Conservation (phyloP, 768 basidiomycete genomes). For the Hydnum rufescens region DNA sequence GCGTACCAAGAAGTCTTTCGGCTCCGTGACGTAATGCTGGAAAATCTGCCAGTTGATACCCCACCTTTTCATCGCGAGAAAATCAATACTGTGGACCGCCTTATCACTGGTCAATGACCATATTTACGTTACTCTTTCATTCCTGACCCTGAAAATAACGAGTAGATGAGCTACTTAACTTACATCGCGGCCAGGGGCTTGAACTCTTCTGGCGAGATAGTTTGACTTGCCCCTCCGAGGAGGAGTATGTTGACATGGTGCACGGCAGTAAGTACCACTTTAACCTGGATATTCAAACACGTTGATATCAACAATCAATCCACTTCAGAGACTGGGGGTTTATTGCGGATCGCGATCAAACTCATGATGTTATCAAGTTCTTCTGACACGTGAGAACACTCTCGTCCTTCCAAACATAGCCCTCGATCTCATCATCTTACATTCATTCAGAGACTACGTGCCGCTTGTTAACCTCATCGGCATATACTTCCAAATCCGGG, state of each 20-base stretch:
- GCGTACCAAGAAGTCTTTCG: conserved; percentile 71
- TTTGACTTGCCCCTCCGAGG: conserved; percentile 77
- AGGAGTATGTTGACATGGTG: conserved; percentile 91
- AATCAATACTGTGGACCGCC: conserved; percentile 31
- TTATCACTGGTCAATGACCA: conserved; percentile 45
- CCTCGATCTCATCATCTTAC: not conserved
- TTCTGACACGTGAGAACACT: conserved; percentile 18
- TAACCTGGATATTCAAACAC: not conserved
- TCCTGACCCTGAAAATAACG: conserved; percentile 14
- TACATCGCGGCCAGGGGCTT: conserved; percentile 89
- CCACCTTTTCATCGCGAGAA: conserved; percentile 15
- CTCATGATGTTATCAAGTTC: conserved; percentile 69
- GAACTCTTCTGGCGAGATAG: conserved; percentile 92
- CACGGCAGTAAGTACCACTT: conserved; percentile 59
- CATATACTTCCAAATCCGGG: conserved; percentile 90
- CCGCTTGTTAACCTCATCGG: conserved; percentile 88
- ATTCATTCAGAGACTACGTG: conserved; percentile 50
- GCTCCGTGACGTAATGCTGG: conserved; percentile 21
- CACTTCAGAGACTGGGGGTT: conserved; percentile 71
- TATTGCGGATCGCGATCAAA: conserved; percentile 81
- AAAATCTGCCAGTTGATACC: conserved; percentile 12
- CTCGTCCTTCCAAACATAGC: not conserved
- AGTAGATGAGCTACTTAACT: conserved; percentile 49
- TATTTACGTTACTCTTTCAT: not conserved
- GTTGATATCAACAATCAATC: not conserved